Evolutionary conservation across 139 green algal genomes (phyloP).

Genomic region (Coelastrella sp.): DNA sequence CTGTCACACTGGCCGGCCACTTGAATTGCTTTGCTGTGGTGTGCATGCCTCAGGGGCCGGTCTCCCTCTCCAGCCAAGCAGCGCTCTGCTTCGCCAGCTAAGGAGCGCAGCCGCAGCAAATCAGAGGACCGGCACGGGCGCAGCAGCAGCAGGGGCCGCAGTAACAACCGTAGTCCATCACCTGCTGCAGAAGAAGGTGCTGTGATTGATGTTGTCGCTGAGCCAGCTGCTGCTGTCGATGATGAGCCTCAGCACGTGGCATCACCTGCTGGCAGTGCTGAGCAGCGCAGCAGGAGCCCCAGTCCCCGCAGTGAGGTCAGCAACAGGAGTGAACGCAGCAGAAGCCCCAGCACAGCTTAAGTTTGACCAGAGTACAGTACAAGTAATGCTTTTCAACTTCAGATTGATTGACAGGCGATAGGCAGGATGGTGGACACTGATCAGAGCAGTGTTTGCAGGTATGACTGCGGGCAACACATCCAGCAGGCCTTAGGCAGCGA

Average conservation of each 20-base stretch:
- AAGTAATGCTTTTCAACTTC: no score
- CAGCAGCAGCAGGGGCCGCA: constrained; percentile 17
- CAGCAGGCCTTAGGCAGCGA: no score
- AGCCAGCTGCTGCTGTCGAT: background rate
- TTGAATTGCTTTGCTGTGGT: no score
- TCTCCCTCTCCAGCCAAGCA: background rate
- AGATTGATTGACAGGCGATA: no score
- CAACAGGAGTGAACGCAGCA: constrained; percentile 2
- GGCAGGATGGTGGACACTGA: no score
- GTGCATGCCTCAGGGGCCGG: background rate
- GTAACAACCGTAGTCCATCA: constrained; percentile 31
- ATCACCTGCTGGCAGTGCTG: background rate
- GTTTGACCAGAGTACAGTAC: no score
- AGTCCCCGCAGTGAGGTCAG: background rate
- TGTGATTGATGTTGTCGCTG: background rate
- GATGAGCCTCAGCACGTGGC: background rate
- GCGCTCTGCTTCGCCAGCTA: background rate
- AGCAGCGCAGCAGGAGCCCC: background rate
- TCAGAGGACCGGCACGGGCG: background rate
- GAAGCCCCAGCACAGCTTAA: background rate
- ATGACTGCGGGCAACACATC: no score
- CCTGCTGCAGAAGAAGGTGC: background rate
- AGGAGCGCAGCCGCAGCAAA: background rate
- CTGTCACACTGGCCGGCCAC: no score
- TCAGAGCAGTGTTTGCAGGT: no score